Evolutionary conservation across 169 alveolate species (phyloP), one percentile per base, ranked within the genome.

Genomic region (Miamiensis avidus): DNA sequence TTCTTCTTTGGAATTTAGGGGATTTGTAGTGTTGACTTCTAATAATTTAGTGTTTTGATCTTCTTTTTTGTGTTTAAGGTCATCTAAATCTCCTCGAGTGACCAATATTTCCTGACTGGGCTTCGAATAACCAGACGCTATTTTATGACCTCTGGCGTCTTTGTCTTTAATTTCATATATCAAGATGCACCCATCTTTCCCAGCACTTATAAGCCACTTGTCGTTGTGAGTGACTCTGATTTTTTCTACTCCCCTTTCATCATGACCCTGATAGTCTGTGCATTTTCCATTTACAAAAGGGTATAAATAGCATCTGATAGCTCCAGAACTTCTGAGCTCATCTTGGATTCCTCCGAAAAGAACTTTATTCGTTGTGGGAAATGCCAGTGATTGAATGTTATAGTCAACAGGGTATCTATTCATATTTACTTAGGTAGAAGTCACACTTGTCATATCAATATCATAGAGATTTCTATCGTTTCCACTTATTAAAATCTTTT

Each of bases 171-270:
- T 91, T 49, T 96, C 98, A 91, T 92, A 96, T 34, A 97, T 90
- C 91, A 95, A 93, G 33, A 97, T 86, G 72, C 96, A 88, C 25
- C 99, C 99, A 91, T 97, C 99, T 84, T 94, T 93, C 0, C 98
- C 98, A 75, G 95, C 94, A 75, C 98, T 91, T 74, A 97, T 93
- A 29, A 97, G 89, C 82, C 89, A 90, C 77, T 89, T 79, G 87
- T 95, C 98, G 89, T 97, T 98, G 78, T 92, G 94, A 72, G 95
- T 89, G 69, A 94, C 83, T 83, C 95, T 88, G 27, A 96, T 93
- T 89, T 97, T 93, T 34, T 92, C 96, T n/a, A 96, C 88, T 69
- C 96, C 97, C 31, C 96, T 92, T 65, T 86, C 90, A 73, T 94
- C 94, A 88, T 97, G 99, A 29, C 98, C 95, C 82, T 95, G 95